Base-by-base conservation (phyloP, 352 stramenopile genomes). In the Blastocystis hominis region DNA sequence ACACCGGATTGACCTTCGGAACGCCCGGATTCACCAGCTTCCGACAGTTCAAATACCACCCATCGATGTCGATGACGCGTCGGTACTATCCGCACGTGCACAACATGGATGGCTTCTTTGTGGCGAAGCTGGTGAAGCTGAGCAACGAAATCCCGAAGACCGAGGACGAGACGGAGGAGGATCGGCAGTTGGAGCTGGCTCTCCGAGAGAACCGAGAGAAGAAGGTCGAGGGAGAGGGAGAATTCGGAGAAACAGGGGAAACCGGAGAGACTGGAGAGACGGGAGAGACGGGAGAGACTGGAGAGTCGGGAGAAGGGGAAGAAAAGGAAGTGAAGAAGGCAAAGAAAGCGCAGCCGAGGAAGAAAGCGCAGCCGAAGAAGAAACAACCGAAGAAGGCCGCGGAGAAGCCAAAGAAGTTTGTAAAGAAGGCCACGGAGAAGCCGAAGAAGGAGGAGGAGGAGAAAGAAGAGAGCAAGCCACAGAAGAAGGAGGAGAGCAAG, bases 71-170 rank as follows among this genome's bases (percentile, higher is more conserved):
- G 30, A 91, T 98, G 55, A 98, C 96, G 53, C 90, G 95, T 46
- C 92, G 97, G 75, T 99, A 99, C 90, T 99, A 99, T 91, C 97
- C 97, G 55, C 97, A 99, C 90, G 96, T 95, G 89, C 97, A 99
- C 92, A 99, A 99, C 91, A 99, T 99, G 96, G 97, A 99, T 91
- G 97, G 97, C 53, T 99, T 99, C 91, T 99, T 97, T 91, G 96
- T 99, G 44, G 96, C 95, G 53, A 99, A 99, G 92, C 95, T 99
- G 70, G 96, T 98, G 89, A 99, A 99, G 91, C 94, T 97, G 61
- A 95, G 95, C 62, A 98, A 99, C 86, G 89, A 91, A 92, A 87
- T 87, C 86, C 92, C 93, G 6, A 90, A 90, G 62, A 90, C 89
- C 66, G 94, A 95, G 86, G 92, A 90, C 5, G 89, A 92, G 64